Percentiles rank a stretch among this genome's conserved stretches.
These are phyloP conservation scores for Cyclocybe aegerita DNA, from an alignment of 768 basidiomycete genomes.

Conservation along the genomic window DNA sequence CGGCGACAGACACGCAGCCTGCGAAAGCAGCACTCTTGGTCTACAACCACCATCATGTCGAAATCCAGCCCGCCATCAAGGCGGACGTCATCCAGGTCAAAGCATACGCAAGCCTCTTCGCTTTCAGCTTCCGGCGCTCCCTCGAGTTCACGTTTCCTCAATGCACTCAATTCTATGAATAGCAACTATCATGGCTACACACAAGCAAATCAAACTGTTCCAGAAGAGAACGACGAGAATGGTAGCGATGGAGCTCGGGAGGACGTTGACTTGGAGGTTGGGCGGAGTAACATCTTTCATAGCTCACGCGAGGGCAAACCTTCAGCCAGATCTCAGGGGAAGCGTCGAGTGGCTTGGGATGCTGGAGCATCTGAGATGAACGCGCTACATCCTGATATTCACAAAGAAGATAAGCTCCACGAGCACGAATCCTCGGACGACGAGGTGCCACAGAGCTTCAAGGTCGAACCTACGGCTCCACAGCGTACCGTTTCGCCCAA, in stretches of 20 bases:
- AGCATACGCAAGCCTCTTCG: conserved; percentile 36
- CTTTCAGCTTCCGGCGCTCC: conserved; percentile 33
- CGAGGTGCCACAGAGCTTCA: conserved; percentile 83
- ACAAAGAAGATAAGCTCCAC: conserved; percentile 59
- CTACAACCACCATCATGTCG: conserved; percentile 24
- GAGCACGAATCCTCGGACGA: conserved; percentile 71
- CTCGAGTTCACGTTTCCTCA: conserved; percentile 75
- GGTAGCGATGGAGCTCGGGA: conserved; percentile 36
- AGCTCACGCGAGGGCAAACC: conserved; percentile 22
- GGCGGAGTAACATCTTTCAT: conserved; percentile 42
- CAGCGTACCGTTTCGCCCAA: conserved; percentile 31
- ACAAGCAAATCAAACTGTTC: conserved; percentile 67
- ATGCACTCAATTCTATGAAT: conserved; percentile 80
- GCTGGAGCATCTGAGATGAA: conserved; percentile 54
- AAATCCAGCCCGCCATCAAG: conserved; percentile 17
- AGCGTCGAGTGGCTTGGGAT: conserved; percentile 60
- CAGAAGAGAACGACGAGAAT: conserved; percentile 69
- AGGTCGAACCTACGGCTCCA: conserved; percentile 69
- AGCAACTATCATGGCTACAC: conserved; percentile 73
- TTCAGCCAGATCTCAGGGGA: conserved; percentile 39
- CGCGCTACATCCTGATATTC: conserved; percentile 69
- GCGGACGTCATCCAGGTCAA: conserved; percentile 28
- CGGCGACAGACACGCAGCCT: background rate
- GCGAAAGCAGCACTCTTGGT: conserved; percentile 7
- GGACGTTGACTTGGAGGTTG: conserved; percentile 65